Base-by-base conservation (phyloP, 768 basidiomycete species). In the Arthromyces matolae region DNA sequence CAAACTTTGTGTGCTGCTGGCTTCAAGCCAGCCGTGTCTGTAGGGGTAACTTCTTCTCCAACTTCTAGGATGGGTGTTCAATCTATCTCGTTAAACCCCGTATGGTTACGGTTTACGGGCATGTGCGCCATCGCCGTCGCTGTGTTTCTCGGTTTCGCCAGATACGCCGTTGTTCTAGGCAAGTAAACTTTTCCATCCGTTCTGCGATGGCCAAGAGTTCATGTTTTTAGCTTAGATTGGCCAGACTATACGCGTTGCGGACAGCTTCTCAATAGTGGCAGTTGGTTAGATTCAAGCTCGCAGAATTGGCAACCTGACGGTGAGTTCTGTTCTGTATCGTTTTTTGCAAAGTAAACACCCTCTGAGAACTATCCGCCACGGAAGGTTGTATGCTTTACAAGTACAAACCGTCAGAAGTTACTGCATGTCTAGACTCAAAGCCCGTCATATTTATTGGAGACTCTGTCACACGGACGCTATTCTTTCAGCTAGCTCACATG, bases 291-390 rank as follows among this genome's bases (percentile, higher is more conserved):
- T 61, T 62, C 67, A 20, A 66, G 62, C 32, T 75, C 77, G 61
- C 72, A 64, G 51, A 85, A 84, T 58, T 96, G 93, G 93, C 93
- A 96, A 62, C 93, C 93, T 3, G 79, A 90, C 51, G 90, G 92
- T 86, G 50, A 51, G 77, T 64, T 5, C 13, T 28, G 27, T 45
- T 8, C 24, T 43, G 22, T 42, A 29, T n/a, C n/a, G n/a, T n/a
- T n/a, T n/a, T n/a, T n/a, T n/a, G n/a, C n/a, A n/a, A n/a, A n/a
- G 35, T 41, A 9, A 46, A 24, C n/a, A n/a, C n/a, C 52, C 38
- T 40, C 47, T 51, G 55, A 34, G 44, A 33, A 38, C 9, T 12
- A 13, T 23, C 29, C 20, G 18, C 27, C n/a, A 27, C 14, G 20
- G 18, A 55, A 93, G 89, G 89, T 23, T 94, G 92, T 61, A 90